These are phyloP conservation scores for Citrus unshiu DNA, from an alignment of 345 rosid genomes.

Conservation along the genomic window DNA sequence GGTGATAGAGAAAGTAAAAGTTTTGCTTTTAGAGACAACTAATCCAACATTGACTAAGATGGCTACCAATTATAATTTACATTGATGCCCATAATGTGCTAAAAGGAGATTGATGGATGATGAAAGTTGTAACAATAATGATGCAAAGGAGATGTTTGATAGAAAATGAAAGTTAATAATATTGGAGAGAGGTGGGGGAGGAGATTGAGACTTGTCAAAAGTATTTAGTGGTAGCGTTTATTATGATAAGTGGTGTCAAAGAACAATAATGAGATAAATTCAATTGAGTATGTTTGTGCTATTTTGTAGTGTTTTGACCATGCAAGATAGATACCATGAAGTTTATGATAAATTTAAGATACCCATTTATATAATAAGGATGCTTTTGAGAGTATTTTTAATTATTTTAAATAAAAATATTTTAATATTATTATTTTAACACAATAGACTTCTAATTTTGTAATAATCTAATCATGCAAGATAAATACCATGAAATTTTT, in stretches of 20 bases:
- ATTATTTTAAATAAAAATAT: too few relatives aligned
- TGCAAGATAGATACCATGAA: neutral
- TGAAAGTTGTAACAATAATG: conserved; percentile 1
- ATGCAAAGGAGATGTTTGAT: neutral
- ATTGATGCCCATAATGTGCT: conserved; percentile 15
- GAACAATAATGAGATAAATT: neutral
- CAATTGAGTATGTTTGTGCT: neutral
- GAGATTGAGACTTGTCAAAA: neutral
- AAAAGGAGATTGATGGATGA: conserved; percentile 17
- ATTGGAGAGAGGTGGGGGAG: neutral
- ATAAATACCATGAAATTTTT: too few relatives aligned
- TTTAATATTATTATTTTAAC: too few relatives aligned
- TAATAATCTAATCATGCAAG: neutral
- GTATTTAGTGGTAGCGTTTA: neutral
- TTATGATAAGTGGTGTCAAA: neutral
- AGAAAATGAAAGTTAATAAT: neutral
- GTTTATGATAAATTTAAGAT: too few relatives aligned
- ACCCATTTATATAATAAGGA: too few relatives aligned
- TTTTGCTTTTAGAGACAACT: conserved; percentile 20
- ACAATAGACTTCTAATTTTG: neutral
- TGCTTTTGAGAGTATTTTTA: too few relatives aligned
- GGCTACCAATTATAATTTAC: neutral
- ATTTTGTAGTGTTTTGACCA: neutral
- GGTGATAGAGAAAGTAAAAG: conserved; percentile 12
- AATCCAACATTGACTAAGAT: conserved; percentile 22